Percentiles rank a stretch among this genome's conserved stretches.
Conservation (phyloP, 176 grass and related monocot species). For the Calamus simplicifolius region DNA sequence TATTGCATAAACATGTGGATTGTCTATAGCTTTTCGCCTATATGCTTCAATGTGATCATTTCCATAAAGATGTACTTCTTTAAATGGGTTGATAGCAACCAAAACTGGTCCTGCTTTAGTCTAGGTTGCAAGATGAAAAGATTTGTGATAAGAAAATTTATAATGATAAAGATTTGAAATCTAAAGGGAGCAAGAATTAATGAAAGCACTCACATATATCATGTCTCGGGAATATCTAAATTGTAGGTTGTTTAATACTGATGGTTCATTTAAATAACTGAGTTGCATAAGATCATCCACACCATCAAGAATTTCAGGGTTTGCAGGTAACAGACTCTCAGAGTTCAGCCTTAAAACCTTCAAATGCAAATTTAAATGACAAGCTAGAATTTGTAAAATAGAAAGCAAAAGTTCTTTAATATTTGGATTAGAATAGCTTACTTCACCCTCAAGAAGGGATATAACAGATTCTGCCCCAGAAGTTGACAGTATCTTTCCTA, state of each 20-base stretch:
- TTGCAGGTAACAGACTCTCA: constrained; percentile 74
- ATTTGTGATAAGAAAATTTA: constrained; percentile 1
- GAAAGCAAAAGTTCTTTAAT: not conserved
- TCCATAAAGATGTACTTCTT: constrained; percentile 86
- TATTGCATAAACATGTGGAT: constrained; percentile 96
- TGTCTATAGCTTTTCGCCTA: constrained; percentile 69
- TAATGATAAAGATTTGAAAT: constrained; percentile 15
- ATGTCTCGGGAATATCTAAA: constrained; percentile 78
- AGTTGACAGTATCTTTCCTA: constrained; percentile 70
- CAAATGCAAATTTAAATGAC: constrained; percentile 16
- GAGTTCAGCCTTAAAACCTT: constrained; percentile 72
- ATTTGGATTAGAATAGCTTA: constrained; percentile 32
- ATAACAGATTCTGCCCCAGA: constrained; percentile 63
- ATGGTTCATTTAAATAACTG: constrained; percentile 96
- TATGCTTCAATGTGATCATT: constrained; percentile 74
- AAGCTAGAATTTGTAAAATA: constrained; percentile 12
- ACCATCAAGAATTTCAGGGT: constrained; percentile 98
- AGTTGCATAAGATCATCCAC: constrained; percentile 98
- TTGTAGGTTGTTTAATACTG: constrained; percentile 90
- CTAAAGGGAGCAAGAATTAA: too few species aligned
- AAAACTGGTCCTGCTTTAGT: constrained; percentile 99
- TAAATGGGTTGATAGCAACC: constrained; percentile 93
- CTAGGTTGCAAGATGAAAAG: constrained; percentile 35
- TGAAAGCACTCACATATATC: constrained; percentile 69
- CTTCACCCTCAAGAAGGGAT: constrained; percentile 58